Conservation (phyloP, 176 grass and related monocot species). For the Aegilops longissima region DNA sequence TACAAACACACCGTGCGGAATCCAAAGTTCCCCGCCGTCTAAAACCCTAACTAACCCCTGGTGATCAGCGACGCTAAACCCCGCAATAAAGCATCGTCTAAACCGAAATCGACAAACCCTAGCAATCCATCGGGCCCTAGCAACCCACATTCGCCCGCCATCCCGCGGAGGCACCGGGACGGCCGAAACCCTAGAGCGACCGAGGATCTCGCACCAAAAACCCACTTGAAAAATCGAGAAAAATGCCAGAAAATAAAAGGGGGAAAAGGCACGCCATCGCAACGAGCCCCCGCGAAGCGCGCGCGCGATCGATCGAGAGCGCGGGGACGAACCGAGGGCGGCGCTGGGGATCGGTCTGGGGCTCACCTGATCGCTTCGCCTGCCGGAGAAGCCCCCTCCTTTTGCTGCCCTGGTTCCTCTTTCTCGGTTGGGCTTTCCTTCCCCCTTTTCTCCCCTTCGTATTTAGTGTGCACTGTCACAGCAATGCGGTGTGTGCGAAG, state of each 20-base stretch:
- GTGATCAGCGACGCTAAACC: slow-evolving; percentile 33
- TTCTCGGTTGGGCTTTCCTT: neutral
- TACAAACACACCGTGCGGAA: neutral
- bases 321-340: neutral
- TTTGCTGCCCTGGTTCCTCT: neutral
- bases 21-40: neutral
- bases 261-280: neutral
- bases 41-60: slow-evolving; percentile 49
- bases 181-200: neutral
- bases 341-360: neutral
- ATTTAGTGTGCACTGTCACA: neutral
- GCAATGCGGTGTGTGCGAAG: neutral
- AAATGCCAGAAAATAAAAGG: neutral
- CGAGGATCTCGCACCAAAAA: neutral
- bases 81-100: neutral
- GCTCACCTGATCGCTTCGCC: slow-evolving; percentile 1
- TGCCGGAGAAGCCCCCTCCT: neutral
- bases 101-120: neutral
- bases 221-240: neutral
- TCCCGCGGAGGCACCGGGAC: neutral
- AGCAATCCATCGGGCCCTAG: neutral
- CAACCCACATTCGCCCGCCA: neutral
- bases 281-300: neutral
- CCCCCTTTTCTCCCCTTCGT: neutral
- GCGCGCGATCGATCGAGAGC: neutral